These are phyloP conservation scores for Saccharum hybrid DNA, from an alignment of 202 grass and related monocot species.

Conservation along the genomic window DNA sequence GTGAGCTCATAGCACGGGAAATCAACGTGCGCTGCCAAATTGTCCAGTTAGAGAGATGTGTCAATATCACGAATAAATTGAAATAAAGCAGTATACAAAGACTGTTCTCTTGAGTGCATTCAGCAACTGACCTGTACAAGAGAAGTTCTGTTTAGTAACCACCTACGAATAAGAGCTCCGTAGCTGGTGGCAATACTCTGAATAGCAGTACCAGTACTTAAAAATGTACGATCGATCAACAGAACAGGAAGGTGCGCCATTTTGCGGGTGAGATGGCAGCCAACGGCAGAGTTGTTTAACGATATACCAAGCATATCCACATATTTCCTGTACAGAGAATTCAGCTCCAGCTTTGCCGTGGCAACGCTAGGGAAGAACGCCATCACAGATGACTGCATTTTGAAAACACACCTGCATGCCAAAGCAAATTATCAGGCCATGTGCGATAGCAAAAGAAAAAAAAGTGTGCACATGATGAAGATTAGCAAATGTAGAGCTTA, in stretches of 20 bases:
- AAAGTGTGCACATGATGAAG: background rate
- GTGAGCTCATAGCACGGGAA: constrained; percentile 11
- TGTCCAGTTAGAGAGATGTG: constrained; percentile 9
- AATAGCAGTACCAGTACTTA: constrained; percentile 41
- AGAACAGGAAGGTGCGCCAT: constrained; percentile 23
- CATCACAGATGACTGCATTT: constrained; percentile 46
- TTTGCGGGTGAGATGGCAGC: background rate
- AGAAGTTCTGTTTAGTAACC: constrained; percentile 38
- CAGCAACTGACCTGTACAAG: constrained; percentile 46
- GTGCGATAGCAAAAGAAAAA: background rate
- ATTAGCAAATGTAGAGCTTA: background rate
- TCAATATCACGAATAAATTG: constrained; percentile 14
- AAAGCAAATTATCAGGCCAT: background rate
- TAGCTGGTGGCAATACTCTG: constrained; percentile 36
- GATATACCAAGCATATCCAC: constrained; percentile 31
- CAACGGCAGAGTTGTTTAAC: constrained; percentile 27
- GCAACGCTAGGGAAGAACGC: constrained; percentile 37
- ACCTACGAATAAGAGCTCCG: constrained; percentile 45
- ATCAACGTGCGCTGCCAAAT: constrained; percentile 41
- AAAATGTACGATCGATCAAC: constrained; percentile 29
- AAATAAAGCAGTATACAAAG: background rate
- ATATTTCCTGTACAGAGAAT: constrained; percentile 44
- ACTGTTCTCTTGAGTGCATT: background rate
- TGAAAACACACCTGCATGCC: background rate
- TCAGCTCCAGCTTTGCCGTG: constrained; percentile 32